Conservation (phyloP, 352 stramenopile genomes). For the Globisporangium heterothallicum region DNA sequence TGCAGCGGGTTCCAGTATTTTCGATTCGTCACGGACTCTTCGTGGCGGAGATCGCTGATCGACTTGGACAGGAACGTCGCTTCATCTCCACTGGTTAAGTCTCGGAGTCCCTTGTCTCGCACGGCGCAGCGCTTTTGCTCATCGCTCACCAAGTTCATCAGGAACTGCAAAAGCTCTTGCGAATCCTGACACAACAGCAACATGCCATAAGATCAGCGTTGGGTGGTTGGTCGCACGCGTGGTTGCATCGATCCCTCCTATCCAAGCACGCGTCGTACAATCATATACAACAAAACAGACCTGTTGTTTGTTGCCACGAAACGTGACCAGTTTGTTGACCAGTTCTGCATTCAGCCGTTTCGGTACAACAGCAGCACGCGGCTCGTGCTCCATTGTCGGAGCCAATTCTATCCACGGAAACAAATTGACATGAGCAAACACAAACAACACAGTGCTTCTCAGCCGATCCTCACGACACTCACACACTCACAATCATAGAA, state of each 20-base stretch:
- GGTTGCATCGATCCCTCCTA: no score
- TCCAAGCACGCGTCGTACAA: no score
- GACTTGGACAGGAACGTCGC: constrained; percentile 25
- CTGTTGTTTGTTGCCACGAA: constrained; percentile 80
- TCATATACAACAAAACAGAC: constrained; percentile 10
- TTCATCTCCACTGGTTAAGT: constrained; percentile 26
- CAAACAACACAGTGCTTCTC: neutral
- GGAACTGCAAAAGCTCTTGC: constrained; percentile 81
- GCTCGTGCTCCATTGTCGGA: constrained; percentile 25
- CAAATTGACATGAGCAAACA: neutral
- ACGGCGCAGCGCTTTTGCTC: constrained; percentile 49
- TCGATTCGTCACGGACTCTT: constrained; percentile 49
- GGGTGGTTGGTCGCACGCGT: no score
- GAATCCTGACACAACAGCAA: constrained; percentile 41
- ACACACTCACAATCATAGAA: no score
- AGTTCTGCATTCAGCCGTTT: constrained; percentile 57
- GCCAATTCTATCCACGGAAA: constrained; percentile 16
- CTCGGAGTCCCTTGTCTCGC: constrained; percentile 48
- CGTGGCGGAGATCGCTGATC: constrained; percentile 66
- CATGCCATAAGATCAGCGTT: neutral
- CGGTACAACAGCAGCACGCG: constrained; percentile 35
- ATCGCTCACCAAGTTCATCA: constrained; percentile 75
- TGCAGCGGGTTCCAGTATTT: constrained; percentile 73
- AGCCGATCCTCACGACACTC: neutral
- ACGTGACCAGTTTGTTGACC: constrained; percentile 42